These are phyloP conservation scores for Chloris gayana DNA, from an alignment of 176 grass and related monocot genomes.

Conservation along the genomic window DNA sequence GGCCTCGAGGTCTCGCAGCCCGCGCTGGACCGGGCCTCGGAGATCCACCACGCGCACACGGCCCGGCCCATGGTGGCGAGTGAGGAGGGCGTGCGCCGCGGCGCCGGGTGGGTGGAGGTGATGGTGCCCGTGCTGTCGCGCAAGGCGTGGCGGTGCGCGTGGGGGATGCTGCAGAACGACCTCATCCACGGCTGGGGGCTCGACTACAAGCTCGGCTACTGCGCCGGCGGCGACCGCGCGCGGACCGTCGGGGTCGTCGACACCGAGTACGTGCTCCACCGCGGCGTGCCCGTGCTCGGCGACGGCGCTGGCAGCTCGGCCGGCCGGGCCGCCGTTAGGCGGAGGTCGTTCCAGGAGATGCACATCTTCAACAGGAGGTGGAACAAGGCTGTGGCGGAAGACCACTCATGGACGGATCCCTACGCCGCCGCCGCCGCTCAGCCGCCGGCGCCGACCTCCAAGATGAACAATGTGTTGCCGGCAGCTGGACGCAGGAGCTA, in stretches of 20 bases:
- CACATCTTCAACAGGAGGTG: background rate
- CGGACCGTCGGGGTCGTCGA: background rate
- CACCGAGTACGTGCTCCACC: constrained; percentile 27
- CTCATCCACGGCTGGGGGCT: constrained; percentile 8
- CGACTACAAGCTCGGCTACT: background rate
- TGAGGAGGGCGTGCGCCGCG: background rate
- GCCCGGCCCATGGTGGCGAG: no score
- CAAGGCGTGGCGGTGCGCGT: constrained; percentile 2
- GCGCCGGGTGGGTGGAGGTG: background rate
- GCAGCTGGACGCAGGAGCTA: no score
- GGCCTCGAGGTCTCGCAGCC: constrained; percentile 18
- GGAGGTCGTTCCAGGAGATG: constrained; percentile 4
- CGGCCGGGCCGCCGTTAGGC: background rate
- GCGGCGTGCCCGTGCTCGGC: background rate
- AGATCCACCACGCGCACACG: constrained; percentile 27
- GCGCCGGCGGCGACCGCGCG: background rate
- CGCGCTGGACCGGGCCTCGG: background rate
- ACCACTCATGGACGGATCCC: no score
- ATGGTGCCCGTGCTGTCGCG: constrained; percentile 26
- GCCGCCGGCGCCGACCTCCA: no score
- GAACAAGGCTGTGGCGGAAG: no score
- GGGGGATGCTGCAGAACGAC: constrained; percentile 19
- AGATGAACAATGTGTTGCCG: no score
- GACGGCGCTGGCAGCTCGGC: background rate
- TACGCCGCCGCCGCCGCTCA: no score